phyloP scores from a whole-genome alignment of 805 yeast species.

The Aciculoconidium aculeatum region DNA sequence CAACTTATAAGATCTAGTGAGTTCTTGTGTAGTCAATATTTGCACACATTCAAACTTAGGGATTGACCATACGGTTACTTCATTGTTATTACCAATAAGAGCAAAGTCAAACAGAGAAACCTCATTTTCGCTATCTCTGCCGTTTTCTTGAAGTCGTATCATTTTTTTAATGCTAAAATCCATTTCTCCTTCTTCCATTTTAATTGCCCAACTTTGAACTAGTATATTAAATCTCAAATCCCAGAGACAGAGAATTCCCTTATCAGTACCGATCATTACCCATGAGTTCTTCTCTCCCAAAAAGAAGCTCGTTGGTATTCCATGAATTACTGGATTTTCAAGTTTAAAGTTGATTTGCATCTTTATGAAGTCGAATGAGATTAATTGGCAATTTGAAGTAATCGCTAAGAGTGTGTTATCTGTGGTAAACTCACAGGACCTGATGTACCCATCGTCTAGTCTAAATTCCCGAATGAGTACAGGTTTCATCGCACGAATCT shows the following conservation, averaged over 20 bases:
- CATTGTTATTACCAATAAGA: conserved; percentile 64
- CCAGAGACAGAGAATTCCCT: conserved; percentile 76
- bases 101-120: conserved; percentile 23
- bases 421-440: conserved; percentile 37
- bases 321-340: conserved; percentile 57
- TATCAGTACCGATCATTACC: conserved; percentile 68
- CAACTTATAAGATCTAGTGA: too few relatives aligned
- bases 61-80: conserved; percentile 69
- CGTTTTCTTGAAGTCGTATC: conserved; percentile 36
- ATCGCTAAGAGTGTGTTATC: conserved; percentile 41
- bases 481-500: conserved; percentile 24
- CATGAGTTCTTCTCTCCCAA: conserved; percentile 52
- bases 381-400: conserved; percentile 49
- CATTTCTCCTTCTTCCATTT: conserved; percentile 14
- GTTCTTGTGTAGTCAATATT: conserved; percentile 19
- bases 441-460: conserved; percentile 38
- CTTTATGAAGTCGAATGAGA: conserved; percentile 52
- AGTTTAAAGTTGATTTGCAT: conserved; percentile 41
- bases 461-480: conserved; percentile 37
- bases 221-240: conserved; percentile 63
- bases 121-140: conserved; percentile 11
- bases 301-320: conserved; percentile 56
- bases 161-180: conserved; percentile 37
- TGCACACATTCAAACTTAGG: conserved; percentile 53
- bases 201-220: conserved; percentile 57